Base-by-base conservation (phyloP, 1,284 basidiomycete genomes). In the Wolfiporia cocos region DNA sequence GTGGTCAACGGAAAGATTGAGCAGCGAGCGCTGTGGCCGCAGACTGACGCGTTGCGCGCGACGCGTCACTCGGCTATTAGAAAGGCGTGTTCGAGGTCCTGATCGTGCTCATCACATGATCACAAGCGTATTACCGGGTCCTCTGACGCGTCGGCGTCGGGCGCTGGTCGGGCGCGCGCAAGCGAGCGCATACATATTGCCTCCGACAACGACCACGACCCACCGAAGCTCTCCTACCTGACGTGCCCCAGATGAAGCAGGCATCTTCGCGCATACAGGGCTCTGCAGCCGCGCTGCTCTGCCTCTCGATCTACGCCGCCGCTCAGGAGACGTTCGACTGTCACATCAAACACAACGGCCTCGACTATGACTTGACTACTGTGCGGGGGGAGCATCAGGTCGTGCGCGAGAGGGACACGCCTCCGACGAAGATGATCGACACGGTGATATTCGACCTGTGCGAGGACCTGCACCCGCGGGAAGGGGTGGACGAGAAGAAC, bases 271-370 rank as follows among this genome's bases (percentile, higher is more conserved):
- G n/a, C n/a, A n/a, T n/a, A n/a, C n/a, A n/a, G n/a, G n/a, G n/a
- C n/a, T n/a, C n/a, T n/a, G n/a, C n/a, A n/a, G n/a, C n/a, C n/a
- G n/a, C n/a, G n/a, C n/a, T n/a, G n/a, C n/a, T n/a, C n/a, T n/a
- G n/a, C n/a, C n/a, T n/a, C n/a, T n/a, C n/a, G n/a, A n/a, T n/a
- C n/a, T n/a, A n/a, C n/a, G n/a, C n/a, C n/a, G n/a, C n/a, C n/a
- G n/a, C n/a, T n/a, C n/a, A n/a, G n/a, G n/a, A n/a, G n/a, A 50
- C 60, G 5, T 81, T 81, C 52, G 68, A 78, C 55, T 87, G 85
- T 58, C 69, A 65, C 49, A 55, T 76, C 43, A 61, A 64, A 1
- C 54, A 72, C 33, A 70, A 67, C 32, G 67, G 65, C 34, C 46
- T 59, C 43, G 70, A 67, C 31, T 89, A 78, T 54, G 81, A 89